These are phyloP conservation scores for Sonneratia caseolaris DNA, from an alignment of 345 rosid species.

Conservation along the genomic window DNA sequence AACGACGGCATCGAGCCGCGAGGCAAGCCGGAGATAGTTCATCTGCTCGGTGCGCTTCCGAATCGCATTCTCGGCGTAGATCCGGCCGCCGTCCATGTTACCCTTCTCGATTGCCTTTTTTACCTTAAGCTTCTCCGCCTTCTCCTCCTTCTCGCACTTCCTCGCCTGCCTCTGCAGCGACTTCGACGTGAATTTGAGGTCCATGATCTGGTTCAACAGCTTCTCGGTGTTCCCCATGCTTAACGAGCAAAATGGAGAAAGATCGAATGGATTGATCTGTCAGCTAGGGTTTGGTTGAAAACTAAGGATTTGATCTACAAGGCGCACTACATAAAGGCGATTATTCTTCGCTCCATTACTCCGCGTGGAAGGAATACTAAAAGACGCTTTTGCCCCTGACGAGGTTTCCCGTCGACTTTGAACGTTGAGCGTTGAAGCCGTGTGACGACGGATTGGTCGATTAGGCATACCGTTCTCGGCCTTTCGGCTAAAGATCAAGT, in stretches of 20 bases:
- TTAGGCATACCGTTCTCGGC: too few species aligned
- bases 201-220: slow-evolving; percentile 93
- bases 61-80: slow-evolving; percentile 96
- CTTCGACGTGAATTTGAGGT: slow-evolving; percentile 82
- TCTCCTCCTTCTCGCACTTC: slow-evolving; percentile 99
- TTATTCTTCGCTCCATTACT: not conserved
- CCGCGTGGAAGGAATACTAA: not conserved
- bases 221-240: slow-evolving; percentile 88
- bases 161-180: slow-evolving; percentile 81
- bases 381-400: slow-evolving; percentile 3
- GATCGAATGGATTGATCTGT: not conserved
- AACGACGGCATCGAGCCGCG: slow-evolving; percentile 95
- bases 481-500: too few species aligned
- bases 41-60: slow-evolving; percentile 96
- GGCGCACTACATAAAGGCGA: not conserved
- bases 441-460: too few species aligned
- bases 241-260: not conserved
- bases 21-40: slow-evolving; percentile 88
- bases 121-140: slow-evolving; percentile 82
- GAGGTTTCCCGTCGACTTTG: not conserved
- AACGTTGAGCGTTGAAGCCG: not conserved
- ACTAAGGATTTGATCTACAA: not conserved
- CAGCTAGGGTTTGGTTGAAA: slow-evolving; percentile 1
- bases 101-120: slow-evolving; percentile 99
- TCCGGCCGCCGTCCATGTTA: slow-evolving; percentile 92